Conservation (phyloP, 768 basidiomycete species). For the Hemileccinum impolitum region DNA sequence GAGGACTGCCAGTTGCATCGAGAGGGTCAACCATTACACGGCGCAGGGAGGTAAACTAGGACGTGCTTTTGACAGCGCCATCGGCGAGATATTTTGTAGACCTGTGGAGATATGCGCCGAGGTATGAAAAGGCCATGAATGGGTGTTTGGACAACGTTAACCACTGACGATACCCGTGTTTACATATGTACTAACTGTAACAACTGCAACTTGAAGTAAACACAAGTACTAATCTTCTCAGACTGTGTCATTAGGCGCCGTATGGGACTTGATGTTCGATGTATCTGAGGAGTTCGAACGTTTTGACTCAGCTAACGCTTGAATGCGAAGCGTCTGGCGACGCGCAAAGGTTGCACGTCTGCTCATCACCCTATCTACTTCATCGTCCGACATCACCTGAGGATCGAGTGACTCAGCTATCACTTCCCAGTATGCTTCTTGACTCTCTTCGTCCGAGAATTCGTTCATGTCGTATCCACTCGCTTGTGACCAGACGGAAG, state of each 20-base stretch:
- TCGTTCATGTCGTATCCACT: slow-evolving; percentile 38
- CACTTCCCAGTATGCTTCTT: slow-evolving; percentile 1
- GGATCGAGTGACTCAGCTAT: not conserved
- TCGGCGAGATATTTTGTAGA: slow-evolving; percentile 39
- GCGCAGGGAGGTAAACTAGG: slow-evolving; percentile 12
- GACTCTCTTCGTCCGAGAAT: slow-evolving; percentile 1
- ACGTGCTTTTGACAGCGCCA: slow-evolving; percentile 40
- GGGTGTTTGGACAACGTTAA: not conserved
- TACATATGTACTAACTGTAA: too few relatives aligned
- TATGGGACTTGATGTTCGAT: not conserved
- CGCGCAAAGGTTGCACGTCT: slow-evolving; percentile 3
- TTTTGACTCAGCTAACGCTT: not conserved
- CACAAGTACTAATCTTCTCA: not conserved
- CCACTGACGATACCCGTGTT: too few relatives aligned
- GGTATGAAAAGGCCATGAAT: slow-evolving; percentile 24
- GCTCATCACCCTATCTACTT: not conserved
- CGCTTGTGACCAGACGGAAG: slow-evolving; percentile 36
- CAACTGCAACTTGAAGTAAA: not conserved
- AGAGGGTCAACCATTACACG: slow-evolving; percentile 11
- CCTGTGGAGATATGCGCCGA: slow-evolving; percentile 36
- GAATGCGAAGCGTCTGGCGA: slow-evolving; percentile 1
- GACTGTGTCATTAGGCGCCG: slow-evolving; percentile 4
- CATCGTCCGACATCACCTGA: not conserved
- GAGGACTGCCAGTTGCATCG: slow-evolving; percentile 44
- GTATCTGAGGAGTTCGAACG: slow-evolving; percentile 2